phyloP scores from a whole-genome alignment of 2,329 filamentous ascomycete species.

The Apiospora phragmitis region DNA sequence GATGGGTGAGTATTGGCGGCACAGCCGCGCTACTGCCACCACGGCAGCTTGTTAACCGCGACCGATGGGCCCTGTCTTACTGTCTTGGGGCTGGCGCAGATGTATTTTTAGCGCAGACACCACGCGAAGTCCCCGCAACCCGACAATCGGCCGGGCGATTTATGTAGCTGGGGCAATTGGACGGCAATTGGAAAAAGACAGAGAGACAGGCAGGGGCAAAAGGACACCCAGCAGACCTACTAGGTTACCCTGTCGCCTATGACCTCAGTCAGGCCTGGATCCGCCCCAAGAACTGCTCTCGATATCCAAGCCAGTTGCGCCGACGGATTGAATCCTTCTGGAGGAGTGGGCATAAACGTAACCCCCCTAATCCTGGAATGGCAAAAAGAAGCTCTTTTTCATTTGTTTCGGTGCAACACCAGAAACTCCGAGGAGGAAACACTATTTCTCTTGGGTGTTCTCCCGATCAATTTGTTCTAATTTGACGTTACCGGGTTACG shows the following conservation, averaged over 20 bases:
- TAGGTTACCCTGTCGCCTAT: neutral
- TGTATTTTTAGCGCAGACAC: neutral
- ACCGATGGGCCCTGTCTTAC: neutral
- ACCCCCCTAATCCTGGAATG: neutral
- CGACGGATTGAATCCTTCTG: neutral
- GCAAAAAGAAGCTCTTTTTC: neutral
- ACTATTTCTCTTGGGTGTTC: neutral
- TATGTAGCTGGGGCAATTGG: neutral
- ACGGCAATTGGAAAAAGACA: neutral
- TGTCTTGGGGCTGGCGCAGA: neutral
- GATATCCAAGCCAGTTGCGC: neutral
- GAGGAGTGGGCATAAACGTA: neutral
- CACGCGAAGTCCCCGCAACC: neutral
- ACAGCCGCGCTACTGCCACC: conserved; percentile 7
- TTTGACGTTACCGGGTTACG: neutral
- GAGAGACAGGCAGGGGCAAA: neutral
- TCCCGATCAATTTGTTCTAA: neutral
- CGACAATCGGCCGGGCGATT: neutral
- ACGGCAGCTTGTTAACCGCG: neutral
- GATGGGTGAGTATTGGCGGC: neutral
- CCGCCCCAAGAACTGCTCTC: neutral
- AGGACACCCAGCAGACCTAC: too few relatives aligned
- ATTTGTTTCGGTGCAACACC: neutral
- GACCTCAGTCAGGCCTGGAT: neutral
- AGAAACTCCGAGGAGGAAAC: neutral